Evolutionary conservation across 169 alveolate genomes (phyloP), one percentile per base, ranked within the genome.

Genomic region (Cystoisospora suis): DNA sequence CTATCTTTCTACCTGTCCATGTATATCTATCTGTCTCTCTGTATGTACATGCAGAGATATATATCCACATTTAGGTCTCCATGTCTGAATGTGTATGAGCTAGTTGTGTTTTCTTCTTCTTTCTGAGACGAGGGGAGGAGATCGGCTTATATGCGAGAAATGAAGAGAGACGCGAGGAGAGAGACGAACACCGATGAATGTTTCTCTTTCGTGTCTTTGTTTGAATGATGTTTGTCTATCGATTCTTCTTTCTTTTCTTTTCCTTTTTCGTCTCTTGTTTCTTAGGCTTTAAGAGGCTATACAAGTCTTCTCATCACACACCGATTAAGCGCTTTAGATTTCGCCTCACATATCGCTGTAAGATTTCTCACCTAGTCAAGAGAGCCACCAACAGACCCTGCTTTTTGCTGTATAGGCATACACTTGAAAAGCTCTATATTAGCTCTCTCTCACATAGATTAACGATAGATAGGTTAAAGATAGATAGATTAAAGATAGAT

Each of bases 291-390:
- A 29, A 56, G 77, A 49, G 92, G 91, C 15, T 49, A 61, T 36
- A 96, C 97, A 4, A 91, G 90, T 27, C 59, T 94, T 42, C 40
- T 96, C 81, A 93, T 96, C 81, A 97, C 98, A 6, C 98, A 96
- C 75, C 86, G 96, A 42, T 91, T 94, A 17, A 83, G 87, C 45
- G 58, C 96, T 27, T 49, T 94, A 27, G 85, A 77, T 65, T 83
- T 69, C 90, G 90, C 95, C 15, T 94, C 93, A 53, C 53, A 81
- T 34, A 45, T 92, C 47, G 88, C 91, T 44, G 92, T 92, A n/a
- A 47, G 90, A 1, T n/a, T n/a, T n/a, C n/a, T n/a, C n/a, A n/a
- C n/a, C n/a, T n/a, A n/a, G n/a, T n/a, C n/a, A n/a, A n/a, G n/a
- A n/a, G n/a, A n/a, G n/a, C n/a, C n/a, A n/a, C n/a, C n/a, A n/a